phyloP scores from a whole-genome alignment of 805 yeast species.

The Ogataea minuta region DNA sequence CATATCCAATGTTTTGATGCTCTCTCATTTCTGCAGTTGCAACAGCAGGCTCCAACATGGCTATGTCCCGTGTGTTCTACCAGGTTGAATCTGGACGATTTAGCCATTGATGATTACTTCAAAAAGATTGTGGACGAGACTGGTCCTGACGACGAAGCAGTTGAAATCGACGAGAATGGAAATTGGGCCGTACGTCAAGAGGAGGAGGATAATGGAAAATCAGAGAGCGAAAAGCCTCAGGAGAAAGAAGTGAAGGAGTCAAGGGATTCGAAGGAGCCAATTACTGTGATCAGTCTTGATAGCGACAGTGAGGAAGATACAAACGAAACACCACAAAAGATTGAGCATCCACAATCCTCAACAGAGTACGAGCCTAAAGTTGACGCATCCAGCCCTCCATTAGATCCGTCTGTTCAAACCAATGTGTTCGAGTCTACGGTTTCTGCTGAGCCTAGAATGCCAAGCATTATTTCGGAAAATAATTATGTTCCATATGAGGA shows the following conservation, averaged over 20 bases:
- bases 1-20: slow-evolving; percentile 93
- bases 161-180: slow-evolving; percentile 71
- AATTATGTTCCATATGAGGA: too few relatives aligned
- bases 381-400: too few relatives aligned
- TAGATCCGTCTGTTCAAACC: too few relatives aligned
- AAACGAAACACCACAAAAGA: neutral
- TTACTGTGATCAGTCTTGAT: slow-evolving; percentile 7
- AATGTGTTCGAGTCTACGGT: too few relatives aligned
- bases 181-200: slow-evolving; percentile 51
- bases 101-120: slow-evolving; percentile 76
- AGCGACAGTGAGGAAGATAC: slow-evolving; percentile 3
- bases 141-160: slow-evolving; percentile 55
- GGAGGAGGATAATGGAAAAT: slow-evolving; percentile 12
- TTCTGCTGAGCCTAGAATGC: too few relatives aligned
- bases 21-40: slow-evolving; percentile 66
- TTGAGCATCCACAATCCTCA: neutral
- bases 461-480: too few relatives aligned
- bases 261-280: neutral
- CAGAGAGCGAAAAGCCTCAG: neutral
- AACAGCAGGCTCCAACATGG: slow-evolving; percentile 82
- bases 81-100: slow-evolving; percentile 48
- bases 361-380: neutral
- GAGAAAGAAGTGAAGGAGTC: neutral
- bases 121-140: slow-evolving; percentile 57
- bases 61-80: slow-evolving; percentile 78